Base-by-base conservation (phyloP, 2,329 filamentous ascomycete genomes). In the Arthrinium puccinioides region DNA sequence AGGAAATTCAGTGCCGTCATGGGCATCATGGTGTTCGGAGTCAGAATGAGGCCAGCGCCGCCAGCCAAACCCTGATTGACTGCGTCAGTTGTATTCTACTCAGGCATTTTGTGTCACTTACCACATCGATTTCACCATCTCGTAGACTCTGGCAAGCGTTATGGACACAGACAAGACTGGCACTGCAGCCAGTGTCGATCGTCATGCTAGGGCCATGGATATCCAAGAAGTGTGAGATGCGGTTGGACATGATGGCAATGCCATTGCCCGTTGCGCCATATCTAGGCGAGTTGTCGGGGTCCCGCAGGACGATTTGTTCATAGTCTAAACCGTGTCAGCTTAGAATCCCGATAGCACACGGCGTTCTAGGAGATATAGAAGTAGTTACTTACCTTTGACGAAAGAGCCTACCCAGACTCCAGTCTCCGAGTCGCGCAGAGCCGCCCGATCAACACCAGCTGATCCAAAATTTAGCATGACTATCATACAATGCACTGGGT, bases 1-100 rank as follows among this genome's bases (percentile, higher is more conserved):
- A 76, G 56, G 36, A 76, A 72, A 43, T 70, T 72, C 14, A 74
- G 52, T 5, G 65, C 69, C 2, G 69, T 70, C 70, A 74, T 75
- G 2, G 70, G 69, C 59, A 74, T 70, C 48, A 74, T 72, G 4
- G 70, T 75, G 36, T 69, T 69, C 0, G 71, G 71, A 0, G 67
- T 70, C 11, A 75, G 55, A n/a, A 74, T 74, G 50, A 75, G 54
- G 3, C 70, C 69, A 8, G 66, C 66, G 3, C 71, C 71, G 3
- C 67, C 70, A 21, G 69, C 70, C 40, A 75, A 62, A 5, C 63
- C 64, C 69, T 38, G 9, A 9, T n/a, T n/a, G 10, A n/a, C n/a
- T n/a, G n/a, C n/a, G n/a, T n/a, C n/a, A n/a, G n/a, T n/a, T n/a
- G n/a, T n/a, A n/a, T n/a, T n/a, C n/a, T n/a, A n/a, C n/a, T n/a